Base-by-base conservation (phyloP, 352 stramenopile genomes). In the Phytopythium kandeliae region DNA sequence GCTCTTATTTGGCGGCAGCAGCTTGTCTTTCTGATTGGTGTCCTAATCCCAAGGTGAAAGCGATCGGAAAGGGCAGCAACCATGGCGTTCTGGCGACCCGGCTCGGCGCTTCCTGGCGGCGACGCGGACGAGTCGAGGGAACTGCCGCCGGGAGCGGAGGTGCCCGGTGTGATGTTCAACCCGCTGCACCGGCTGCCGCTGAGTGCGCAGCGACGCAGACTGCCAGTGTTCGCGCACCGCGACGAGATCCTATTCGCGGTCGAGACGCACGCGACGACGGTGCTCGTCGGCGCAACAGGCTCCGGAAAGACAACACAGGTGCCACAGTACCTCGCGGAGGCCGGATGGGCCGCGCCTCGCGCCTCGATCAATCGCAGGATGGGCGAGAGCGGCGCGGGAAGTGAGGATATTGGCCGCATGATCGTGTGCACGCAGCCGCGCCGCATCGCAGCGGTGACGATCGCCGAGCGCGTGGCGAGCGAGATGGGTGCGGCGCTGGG, bases 401-500 rank as follows among this genome's bases (percentile, higher is more conserved):
- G 9, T 10, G 55, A 48, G 26, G 13, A 60, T 6, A 28, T 13
- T 12, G 65, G 58, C 40, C 59, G 73, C 22, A 55, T 77, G 42
- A 84, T 92, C 33, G 95, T 93, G 11, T 98, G 94, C 67, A 96
- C 78, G 49, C 95, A 99, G 71, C 83, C 83, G 19, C 80, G 97
- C 13, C 88, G 97, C 28, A 93, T 99, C 12, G 97, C 97, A 31
- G 97, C 96, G 24, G 98, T 99, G 81, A 98, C 86, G 46, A 96
- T 99, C 37, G 97, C 97, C 1, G 85, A 97, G 52, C 96, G 97
- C 46, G 97, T 99, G 8, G 91, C 97, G 2, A 69, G 98, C 51
- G 97, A 99, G 78, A 97, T 99, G 74, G 90, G 97, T 60, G 91
- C 93, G 30, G 80, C 76, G 41, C 54, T 99, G 8, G 97, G 97